Base-by-base conservation (phyloP, 345 rosid species). In the Rhizophora mangle region DNA sequence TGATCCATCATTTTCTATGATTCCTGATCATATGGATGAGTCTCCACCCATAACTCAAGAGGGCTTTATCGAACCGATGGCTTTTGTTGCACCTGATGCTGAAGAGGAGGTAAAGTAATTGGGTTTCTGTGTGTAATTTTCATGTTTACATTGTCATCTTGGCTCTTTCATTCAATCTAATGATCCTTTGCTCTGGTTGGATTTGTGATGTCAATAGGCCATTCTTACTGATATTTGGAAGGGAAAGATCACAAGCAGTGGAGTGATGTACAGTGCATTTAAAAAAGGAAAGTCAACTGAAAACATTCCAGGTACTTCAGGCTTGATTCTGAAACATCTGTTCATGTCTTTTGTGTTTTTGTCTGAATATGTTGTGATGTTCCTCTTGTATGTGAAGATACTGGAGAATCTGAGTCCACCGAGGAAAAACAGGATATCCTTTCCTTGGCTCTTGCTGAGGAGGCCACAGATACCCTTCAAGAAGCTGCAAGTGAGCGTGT, bases 381-480 rank as follows among this genome's bases (percentile, higher is more conserved):
- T 55, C 56, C 63, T 64, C 71, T 10, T 72, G 10, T n/a, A 43
- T 59, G 34, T 32, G 9, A 63, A 84, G 90, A 72, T 53, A 70
- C 62, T 47, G 78, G 67, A 47, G 83, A 72, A 7, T 47, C 61
- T 62, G 86, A 81, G 76, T 66, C 67, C 69, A 65, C 60, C 56
- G 94, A 74, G 49, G 89, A 73, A 68, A 84, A 83, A 59, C 70
- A 43, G 59, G 77, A 75, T 63, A 70, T 76, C 57, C 73, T 69
- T n/a, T 51, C 78, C 36, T 68, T 68, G 2, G 62, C 68, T 47
- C 37, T 53, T 19, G n/a, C 65, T 31, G 77, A 79, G 62, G 85
- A 80, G 49, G 62, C 34, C 75, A 65, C 61, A 72, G 73, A 60
- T 63, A 34, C 65, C 10, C 68, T 68, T 49, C 72, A 70, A 60